These are phyloP conservation scores for Nemania abortiva DNA, from an alignment of 2,329 filamentous ascomycete species.

Conservation along the genomic window DNA sequence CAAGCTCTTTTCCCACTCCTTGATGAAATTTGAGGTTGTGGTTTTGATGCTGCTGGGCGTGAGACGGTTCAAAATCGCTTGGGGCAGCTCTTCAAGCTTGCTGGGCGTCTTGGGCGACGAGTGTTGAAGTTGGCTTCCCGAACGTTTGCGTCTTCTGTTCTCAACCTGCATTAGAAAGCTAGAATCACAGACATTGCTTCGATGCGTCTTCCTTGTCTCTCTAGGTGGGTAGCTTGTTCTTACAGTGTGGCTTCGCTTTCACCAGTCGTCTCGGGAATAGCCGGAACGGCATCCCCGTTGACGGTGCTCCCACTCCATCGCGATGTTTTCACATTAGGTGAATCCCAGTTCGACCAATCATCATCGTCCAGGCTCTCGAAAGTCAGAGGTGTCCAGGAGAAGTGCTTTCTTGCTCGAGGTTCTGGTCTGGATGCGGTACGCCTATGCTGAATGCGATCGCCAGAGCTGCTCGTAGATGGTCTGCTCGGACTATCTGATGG, in stretches of 20 bases:
- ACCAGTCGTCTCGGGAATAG: slow-evolving; percentile 62
- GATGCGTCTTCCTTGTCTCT: neutral
- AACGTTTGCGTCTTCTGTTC: slow-evolving; percentile 49
- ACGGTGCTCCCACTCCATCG: slow-evolving; percentile 74
- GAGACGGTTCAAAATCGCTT: slow-evolving; percentile 78
- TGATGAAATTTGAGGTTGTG: slow-evolving; percentile 87
- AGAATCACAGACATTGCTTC: slow-evolving; percentile 12
- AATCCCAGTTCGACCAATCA: slow-evolving; percentile 75
- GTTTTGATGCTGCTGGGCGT: slow-evolving; percentile 82
- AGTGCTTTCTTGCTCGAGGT: slow-evolving; percentile 63
- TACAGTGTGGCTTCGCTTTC: slow-evolving; percentile 63
- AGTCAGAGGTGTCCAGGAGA: slow-evolving; percentile 70
- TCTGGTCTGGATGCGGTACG: slow-evolving; percentile 51
- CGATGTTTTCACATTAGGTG: slow-evolving; percentile 65
- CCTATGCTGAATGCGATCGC: slow-evolving; percentile 48
- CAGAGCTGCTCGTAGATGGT: slow-evolving; percentile 49
- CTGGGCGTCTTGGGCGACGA: slow-evolving; percentile 53
- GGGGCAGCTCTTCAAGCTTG: slow-evolving; percentile 69
- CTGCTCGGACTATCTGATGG: slow-evolving; percentile 51
- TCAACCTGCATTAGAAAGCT: slow-evolving; percentile 43
- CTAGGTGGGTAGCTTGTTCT: slow-evolving; percentile 49
- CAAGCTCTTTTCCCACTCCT: slow-evolving; percentile 88
- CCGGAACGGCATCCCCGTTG: slow-evolving; percentile 59
- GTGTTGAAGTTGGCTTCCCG: slow-evolving; percentile 45
- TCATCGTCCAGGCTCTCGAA: slow-evolving; percentile 70